Conservation (phyloP, 176 grass and related monocot species). For the Echinochloa phyllopogon region DNA sequence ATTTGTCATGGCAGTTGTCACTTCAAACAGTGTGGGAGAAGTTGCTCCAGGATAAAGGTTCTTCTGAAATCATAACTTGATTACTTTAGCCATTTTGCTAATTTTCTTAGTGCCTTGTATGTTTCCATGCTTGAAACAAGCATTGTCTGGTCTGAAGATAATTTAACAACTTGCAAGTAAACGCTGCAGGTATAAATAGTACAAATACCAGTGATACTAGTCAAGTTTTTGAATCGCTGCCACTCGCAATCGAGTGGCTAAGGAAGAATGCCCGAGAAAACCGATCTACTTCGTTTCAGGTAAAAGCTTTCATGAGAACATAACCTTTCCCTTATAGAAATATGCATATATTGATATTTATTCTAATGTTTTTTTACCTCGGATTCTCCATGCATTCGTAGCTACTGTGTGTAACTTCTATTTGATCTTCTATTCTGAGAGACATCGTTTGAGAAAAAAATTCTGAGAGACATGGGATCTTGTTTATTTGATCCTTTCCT, state of each 20-base stretch:
- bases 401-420: background rate
- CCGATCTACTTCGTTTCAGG: conserved; percentile 65
- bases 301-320: conserved; percentile 35
- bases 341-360: background rate
- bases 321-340: background rate
- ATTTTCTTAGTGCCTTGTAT: background rate
- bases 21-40: conserved; percentile 90
- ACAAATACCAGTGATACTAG: conserved; percentile 41
- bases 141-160: background rate
- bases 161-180: conserved; percentile 14
- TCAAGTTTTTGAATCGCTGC: conserved; percentile 76
- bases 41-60: conserved; percentile 70
- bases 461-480: background rate
- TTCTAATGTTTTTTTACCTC: background rate
- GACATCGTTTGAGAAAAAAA: too few relatives aligned
- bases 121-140: conserved; percentile 27
- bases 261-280: conserved; percentile 63
- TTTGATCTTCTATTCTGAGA: background rate
- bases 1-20: conserved; percentile 88
- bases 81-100: conserved; percentile 16
- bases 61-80: background rate
- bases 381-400: background rate
- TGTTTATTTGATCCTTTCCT: background rate
- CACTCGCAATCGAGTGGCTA: conserved; percentile 78
- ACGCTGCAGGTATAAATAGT: conserved; percentile 55